Evolutionary conservation across 225 moss, liverwort and hornwort species (phyloP).

Genomic region (Anthoceros angustus): DNA sequence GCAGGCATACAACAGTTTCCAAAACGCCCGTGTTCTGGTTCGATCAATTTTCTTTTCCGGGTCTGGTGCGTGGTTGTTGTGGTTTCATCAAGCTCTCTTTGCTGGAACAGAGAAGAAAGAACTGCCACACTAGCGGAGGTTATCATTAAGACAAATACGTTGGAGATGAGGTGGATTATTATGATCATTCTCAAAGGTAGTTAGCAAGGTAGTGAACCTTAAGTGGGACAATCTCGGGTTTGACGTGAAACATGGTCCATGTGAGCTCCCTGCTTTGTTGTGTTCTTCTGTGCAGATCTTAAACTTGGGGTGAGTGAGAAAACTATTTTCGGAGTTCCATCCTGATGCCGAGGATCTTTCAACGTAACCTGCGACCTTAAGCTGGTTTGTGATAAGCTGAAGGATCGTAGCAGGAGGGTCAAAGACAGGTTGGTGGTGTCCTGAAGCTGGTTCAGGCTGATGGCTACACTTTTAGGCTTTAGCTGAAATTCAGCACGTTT

Average conservation of each 20-base stretch:
- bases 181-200: constrained; percentile 94
- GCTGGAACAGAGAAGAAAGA: constrained; percentile 38
- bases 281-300: constrained; percentile 30
- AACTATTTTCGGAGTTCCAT: constrained; percentile 81
- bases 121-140: constrained; percentile 47
- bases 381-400: constrained; percentile 66
- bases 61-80: no score
- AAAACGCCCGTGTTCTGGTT: no score
- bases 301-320: constrained; percentile 90
- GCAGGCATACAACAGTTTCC: constrained; percentile 18
- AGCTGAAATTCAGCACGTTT: constrained; percentile 7
- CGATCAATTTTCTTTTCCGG: no score
- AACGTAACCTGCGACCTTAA: constrained; percentile 73
- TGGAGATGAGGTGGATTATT: constrained; percentile 90
- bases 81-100: background rate
- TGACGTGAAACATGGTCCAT: no score
- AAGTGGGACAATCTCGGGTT: background rate
- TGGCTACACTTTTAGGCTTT: background rate
- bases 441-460: background rate
- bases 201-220: background rate
- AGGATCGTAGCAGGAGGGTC: constrained; percentile 47
- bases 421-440: constrained; percentile 51
- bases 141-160: constrained; percentile 68
- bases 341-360: constrained; percentile 81
- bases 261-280: background rate